Evolutionary conservation across 2,329 filamentous ascomycete species (phyloP).

Genomic region (Calonectria montana): DNA sequence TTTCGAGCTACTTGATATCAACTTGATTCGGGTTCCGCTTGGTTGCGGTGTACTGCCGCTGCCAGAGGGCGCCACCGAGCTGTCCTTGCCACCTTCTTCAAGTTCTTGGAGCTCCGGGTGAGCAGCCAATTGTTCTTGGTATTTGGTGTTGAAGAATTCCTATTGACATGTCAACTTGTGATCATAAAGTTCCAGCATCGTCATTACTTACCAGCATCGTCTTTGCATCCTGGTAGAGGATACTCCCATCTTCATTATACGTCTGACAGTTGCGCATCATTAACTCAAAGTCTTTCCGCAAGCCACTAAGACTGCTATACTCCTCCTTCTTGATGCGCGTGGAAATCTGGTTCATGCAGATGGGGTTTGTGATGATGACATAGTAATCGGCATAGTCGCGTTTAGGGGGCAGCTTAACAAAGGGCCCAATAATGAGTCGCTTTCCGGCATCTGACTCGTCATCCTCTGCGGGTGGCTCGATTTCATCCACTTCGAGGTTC

Average conservation of each 20-base stretch:
- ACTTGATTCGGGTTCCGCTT: constrained; percentile 75
- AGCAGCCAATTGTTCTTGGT: constrained; percentile 64
- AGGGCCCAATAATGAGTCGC: constrained; percentile 91
- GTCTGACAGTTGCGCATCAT: constrained; percentile 93
- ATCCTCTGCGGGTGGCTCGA: constrained; percentile 66
- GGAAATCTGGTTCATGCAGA: constrained; percentile 95
- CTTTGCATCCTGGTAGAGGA: constrained; percentile 92
- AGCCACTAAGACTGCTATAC: constrained; percentile 83
- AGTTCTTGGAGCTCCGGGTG: constrained; percentile 67
- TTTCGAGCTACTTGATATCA: constrained; percentile 61
- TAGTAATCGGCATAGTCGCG: constrained; percentile 96
- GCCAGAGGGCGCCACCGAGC: constrained; percentile 62
- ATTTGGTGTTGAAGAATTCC: constrained; percentile 67
- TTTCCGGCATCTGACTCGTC: constrained; percentile 70
- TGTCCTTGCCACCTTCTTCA: constrained; percentile 58
- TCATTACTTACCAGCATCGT: constrained; percentile 79
- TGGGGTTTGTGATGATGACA: constrained; percentile 88
- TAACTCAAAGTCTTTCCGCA: constrained; percentile 84
- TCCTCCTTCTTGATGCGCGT: constrained; percentile 97
- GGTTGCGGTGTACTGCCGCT: constrained; percentile 74
- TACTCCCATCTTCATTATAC: constrained; percentile 95
- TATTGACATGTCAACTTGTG: constrained; percentile 51
- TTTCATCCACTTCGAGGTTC: constrained; percentile 83
- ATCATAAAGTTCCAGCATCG: not conserved
- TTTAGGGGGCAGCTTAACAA: constrained; percentile 90